Evolutionary conservation across 1,139 yeast species (phyloP).

Genomic region (Saccharomyces hybrid): DNA sequence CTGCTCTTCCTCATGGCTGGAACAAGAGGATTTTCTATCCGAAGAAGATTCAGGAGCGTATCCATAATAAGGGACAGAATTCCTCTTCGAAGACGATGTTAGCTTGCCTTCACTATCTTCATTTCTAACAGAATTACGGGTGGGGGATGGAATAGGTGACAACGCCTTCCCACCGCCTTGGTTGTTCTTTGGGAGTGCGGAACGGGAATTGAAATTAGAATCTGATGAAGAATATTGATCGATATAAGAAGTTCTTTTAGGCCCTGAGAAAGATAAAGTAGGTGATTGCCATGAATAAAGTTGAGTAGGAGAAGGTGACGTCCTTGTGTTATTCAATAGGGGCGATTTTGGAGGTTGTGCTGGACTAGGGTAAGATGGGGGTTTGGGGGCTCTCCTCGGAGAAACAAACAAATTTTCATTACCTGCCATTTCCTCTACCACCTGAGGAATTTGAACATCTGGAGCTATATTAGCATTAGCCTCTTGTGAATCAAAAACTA

Average conservation of each 20-base stretch:
- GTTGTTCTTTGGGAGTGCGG: background rate
- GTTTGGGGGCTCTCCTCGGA: conserved; percentile 59
- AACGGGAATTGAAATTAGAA: background rate
- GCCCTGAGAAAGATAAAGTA: conserved; percentile 20
- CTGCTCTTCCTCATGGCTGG: conserved; percentile 2
- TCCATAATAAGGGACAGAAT: background rate
- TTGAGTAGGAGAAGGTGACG: conserved; percentile 6
- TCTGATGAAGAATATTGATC: background rate
- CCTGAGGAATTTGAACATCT: conserved; percentile 20
- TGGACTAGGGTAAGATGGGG: conserved; percentile 46
- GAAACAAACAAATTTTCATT: conserved; percentile 38
- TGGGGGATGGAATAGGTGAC: background rate
- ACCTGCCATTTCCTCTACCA: conserved; percentile 9
- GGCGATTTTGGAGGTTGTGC: conserved; percentile 34
- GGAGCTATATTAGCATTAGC: conserved; percentile 9
- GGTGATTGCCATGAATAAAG: conserved; percentile 16
- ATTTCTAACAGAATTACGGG: background rate
- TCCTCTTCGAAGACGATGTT: background rate
- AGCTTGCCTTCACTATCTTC: background rate
- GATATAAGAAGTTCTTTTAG: background rate
- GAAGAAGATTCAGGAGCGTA: background rate
- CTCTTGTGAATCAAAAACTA: conserved; percentile 3
- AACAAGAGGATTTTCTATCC: background rate
- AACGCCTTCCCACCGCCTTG: background rate
- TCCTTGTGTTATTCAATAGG: conserved; percentile 7